Base-by-base conservation (phyloP, 495 filamentous ascomycete genomes). In the Talaromyces stipitatus region DNA sequence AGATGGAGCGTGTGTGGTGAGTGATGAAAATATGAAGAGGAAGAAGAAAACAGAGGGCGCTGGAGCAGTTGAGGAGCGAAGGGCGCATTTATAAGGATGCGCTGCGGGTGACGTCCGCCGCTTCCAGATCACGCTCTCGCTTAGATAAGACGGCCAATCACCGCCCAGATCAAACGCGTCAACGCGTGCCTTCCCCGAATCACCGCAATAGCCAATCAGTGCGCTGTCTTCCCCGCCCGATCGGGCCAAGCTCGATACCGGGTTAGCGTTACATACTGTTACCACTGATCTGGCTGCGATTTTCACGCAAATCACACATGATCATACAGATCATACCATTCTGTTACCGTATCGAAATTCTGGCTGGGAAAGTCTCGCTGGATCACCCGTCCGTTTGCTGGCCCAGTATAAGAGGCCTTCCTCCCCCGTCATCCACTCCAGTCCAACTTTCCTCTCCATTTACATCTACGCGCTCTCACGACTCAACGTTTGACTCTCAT, bases 341-440 rank as follows among this genome's bases (percentile, higher is more conserved):
- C 1, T 16, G 14, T 69, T 58, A 78, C 75, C 11, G 75, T 78
- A 78, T 75, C 68, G 75, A 77, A 78, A 78, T 76, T 76, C 73
- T 51, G 68, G 64, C 67, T 73, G 71, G 63, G 71, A 76, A 67
- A 30, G 66, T 57, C 61, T 62, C 64, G 57, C 63, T 65, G 64
- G 74, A 78, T 78, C 75, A 78, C 74, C 73, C 61, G 58, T 54
- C 58, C 62, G 61, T 71, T 72, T 64, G 63, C 64, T 7, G 61
- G 61, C 57, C 68, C 64, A 71, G 72, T 81, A 81, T 81, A 81
- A 80, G 78, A 75, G 76, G 66, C 64, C 65, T 68, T 62, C 66
- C 66, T 72, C 69, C 68, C 74, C 73, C 48, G 18, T 29, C 27
- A 22, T 30, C 27, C 48, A 18, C 48, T 27, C 27, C 12, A 30